Conservation (phyloP, 768 basidiomycete genomes). For the Auricularia sp. region DNA sequence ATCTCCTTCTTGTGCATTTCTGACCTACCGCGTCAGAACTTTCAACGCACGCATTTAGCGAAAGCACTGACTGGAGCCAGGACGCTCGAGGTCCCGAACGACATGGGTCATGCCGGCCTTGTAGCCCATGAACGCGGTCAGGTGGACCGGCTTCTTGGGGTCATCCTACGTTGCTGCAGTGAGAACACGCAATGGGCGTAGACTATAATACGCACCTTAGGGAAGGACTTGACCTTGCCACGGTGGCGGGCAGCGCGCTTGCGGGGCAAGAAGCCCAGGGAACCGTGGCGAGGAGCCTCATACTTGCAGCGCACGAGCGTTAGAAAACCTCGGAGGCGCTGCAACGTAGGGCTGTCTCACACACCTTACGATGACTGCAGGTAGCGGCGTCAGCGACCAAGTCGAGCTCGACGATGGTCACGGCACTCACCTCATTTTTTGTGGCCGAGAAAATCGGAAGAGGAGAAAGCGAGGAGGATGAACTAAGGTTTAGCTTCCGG, state of each 20-base stretch:
- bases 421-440: neutral
- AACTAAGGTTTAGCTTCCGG: slow-evolving; percentile 3
- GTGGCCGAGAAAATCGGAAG: neutral
- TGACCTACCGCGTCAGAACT: slow-evolving; percentile 21
- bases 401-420: neutral
- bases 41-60: neutral
- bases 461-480: neutral
- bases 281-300: slow-evolving; percentile 98
- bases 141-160: slow-evolving; percentile 96
- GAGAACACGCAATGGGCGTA: slow-evolving; percentile 1
- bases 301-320: slow-evolving; percentile 42
- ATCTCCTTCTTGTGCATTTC: slow-evolving; percentile 99
- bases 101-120: slow-evolving; percentile 99
- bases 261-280: slow-evolving; percentile 92
- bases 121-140: slow-evolving; percentile 98
- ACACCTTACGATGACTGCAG: slow-evolving; percentile 78
- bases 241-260: slow-evolving; percentile 96
- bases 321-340: slow-evolving; percentile 3
- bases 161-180: slow-evolving; percentile 60
- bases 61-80: slow-evolving; percentile 82
- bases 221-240: slow-evolving; percentile 99
- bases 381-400: neutral
- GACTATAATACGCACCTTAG: slow-evolving; percentile 55
- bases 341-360: slow-evolving; percentile 11
- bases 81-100: slow-evolving; percentile 97